Percentiles rank a stretch among this genome's conserved stretches.
These are phyloP conservation scores for Wallacemonas sp. DNA, from an alignment of 208 protist species.

Conservation along the genomic window DNA sequence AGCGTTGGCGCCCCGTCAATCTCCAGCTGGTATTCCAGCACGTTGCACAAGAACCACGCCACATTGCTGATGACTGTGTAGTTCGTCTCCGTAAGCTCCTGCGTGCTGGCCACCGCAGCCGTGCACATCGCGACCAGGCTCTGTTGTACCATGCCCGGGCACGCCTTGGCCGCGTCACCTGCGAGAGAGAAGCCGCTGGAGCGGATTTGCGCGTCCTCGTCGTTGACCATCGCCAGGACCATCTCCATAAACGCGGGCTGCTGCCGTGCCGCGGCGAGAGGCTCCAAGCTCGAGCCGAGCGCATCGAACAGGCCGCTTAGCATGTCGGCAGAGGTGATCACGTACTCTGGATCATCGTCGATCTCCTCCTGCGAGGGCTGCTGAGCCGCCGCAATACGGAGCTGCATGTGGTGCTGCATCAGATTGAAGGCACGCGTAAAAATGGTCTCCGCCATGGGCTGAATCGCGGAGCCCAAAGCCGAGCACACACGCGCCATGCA, in stretches of 20 bases:
- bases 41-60: slow-evolving; percentile 75
- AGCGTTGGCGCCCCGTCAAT: slow-evolving; percentile 48
- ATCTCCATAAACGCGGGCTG: slow-evolving; percentile 59
- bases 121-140: slow-evolving; percentile 42
- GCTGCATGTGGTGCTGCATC: slow-evolving; percentile 55
- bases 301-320: slow-evolving; percentile 81
- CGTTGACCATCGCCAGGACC: slow-evolving; percentile 43
- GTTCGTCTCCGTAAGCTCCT: slow-evolving; percentile 38
- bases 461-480: slow-evolving; percentile 60
- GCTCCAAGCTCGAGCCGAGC: slow-evolving; percentile 63
- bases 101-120: slow-evolving; percentile 50
- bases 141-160: slow-evolving; percentile 53
- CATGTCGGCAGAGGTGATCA: slow-evolving; percentile 71
- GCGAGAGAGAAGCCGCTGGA: slow-evolving; percentile 78
- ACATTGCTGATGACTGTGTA: slow-evolving; percentile 74
- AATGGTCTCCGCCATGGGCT: slow-evolving; percentile 72
- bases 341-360: slow-evolving; percentile 72
- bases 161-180: slow-evolving; percentile 63
- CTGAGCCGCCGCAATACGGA: slow-evolving; percentile 33
- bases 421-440: slow-evolving; percentile 66
- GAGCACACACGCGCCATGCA: slow-evolving; percentile 79
- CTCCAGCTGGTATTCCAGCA: slow-evolving; percentile 76
- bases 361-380: slow-evolving; percentile 32
- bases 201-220: slow-evolving; percentile 48
- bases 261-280: slow-evolving; percentile 43